These are phyloP conservation scores for Penicillium expansum DNA, from an alignment of 2,329 filamentous ascomycete species.

Conservation along the genomic window DNA sequence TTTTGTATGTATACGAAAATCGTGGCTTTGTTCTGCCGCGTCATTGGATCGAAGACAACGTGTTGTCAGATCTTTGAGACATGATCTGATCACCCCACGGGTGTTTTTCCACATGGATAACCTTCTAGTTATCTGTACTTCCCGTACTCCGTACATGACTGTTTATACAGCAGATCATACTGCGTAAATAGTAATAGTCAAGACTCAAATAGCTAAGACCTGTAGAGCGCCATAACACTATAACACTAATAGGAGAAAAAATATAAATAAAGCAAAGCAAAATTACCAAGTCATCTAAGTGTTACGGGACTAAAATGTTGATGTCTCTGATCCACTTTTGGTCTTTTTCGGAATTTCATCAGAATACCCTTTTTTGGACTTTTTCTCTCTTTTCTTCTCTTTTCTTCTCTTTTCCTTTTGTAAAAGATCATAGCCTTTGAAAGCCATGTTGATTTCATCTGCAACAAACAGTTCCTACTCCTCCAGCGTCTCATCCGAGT, in stretches of 20 bases:
- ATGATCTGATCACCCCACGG: constrained; percentile 18
- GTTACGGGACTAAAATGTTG: constrained; percentile 23
- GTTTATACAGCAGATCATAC: neutral
- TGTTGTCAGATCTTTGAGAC: constrained; percentile 10
- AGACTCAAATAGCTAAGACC: neutral
- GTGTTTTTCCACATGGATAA: neutral
- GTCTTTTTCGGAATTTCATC: constrained; percentile 23
- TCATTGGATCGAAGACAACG: neutral
- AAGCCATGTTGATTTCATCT: constrained; percentile 27
- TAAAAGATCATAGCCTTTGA: neutral
- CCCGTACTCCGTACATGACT: neutral
- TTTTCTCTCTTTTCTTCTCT: neutral
- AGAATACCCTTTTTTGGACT: constrained; percentile 2
- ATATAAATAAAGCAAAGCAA: no score
- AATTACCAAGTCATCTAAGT: constrained; percentile 27
- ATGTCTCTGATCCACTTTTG: constrained; percentile 27
- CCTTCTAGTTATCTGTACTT: no score
- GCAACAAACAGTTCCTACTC: constrained; percentile 30
- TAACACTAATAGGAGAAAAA: no score
- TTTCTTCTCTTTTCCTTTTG: neutral
- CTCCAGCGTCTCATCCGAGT: constrained; percentile 29
- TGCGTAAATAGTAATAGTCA: neutral
- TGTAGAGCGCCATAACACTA: no score
- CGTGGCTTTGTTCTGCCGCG: neutral
- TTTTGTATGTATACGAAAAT: neutral